Base-by-base conservation (phyloP, 225 moss, liverwort and hornwort species). In the Bryoerythrophyllum caledonicum region DNA sequence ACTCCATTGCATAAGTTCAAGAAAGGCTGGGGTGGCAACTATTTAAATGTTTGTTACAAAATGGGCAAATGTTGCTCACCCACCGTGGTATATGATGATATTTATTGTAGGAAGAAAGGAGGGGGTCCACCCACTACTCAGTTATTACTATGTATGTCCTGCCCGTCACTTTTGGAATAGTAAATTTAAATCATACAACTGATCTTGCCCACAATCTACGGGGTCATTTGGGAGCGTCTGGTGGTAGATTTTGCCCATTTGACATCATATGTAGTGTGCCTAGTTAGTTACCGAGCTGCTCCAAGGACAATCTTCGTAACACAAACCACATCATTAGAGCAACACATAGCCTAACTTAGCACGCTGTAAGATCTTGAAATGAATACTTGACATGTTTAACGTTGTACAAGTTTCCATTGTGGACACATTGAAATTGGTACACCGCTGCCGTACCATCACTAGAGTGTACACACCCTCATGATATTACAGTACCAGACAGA, bases 271-370 rank as follows among this genome's bases (percentile, higher is more conserved):
- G 40, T 38, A 8, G 27, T 30, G 73, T 62, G 73, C 49, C 28
- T 35, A 74, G 74, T 74, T 74, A 74, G 74, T 74, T 63, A 74
- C 63, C 17, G 17, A 53, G 61, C 9, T 63, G 63, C 73, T 26
- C 17, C 3, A 62, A 73, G 61, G 73, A 73, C 48, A 0, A 24
- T 24, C 16, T 73, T 51, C 17, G 62, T 10, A 17, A 62, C 51
- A 51, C 35, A 52, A 63, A 37, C 63, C 0, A 13, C 63, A 74
- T 74, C 74, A 74, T 63, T 51, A 74, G 74, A 35, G 63, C 63
- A 74, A 63, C 74, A 52, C 35, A 1, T 37, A 17, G 35, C 35
- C 34, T 52, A 73, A 32, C 23, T 73, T 73, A 74, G 74, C 35
- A 17, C 35, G 10, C 37, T 26, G 52, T 38, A 63, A 74, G 74